Base-by-base conservation (phyloP, 2,329 filamentous ascomycete species). In the Arthrobotrys musiformis region DNA sequence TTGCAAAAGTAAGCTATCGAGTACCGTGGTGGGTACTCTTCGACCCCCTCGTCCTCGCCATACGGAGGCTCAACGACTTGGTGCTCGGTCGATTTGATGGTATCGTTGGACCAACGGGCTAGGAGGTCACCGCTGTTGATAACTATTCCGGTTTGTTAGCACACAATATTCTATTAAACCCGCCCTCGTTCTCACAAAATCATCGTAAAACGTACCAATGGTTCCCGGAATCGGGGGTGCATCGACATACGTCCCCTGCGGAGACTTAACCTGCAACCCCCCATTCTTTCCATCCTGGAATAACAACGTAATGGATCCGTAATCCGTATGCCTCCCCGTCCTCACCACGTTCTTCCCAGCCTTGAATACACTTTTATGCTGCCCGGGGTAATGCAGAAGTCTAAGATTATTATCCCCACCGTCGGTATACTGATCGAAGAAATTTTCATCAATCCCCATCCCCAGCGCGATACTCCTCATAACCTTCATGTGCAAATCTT, bases 1-100 rank as follows among this genome's bases (percentile, higher is more conserved):
- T 96, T 94, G 86, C 93, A 96, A 82, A 97, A 96, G 84, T 96
- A 97, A 80, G 93, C 94, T 82, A 97, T 91, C 81, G 91, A 94
- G 82, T 97, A 97, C 42, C 92, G 86, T 0, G 93, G 86, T 0
- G 93, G 93, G 83, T 96, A 91, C 17, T 81, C 80, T 24, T 84
- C 83, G 42, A 86, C 84, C 13, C 86, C 87, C 15, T 86, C 85
- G 15, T 86, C 87, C 15, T 86, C 85, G 0, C 84, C 82, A 9
- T 82, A 82, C 0, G 92, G 92, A 1, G 94, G 94, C 84, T 97
- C 92, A 4, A 97, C 92, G 0, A 97, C 94, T 9, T 93, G 89
- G 83, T 97, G 94, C 76, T 93, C 89, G 2, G 94, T 97, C 82
- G 92, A 94, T 85, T 92, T 93, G 84, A 97, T 97, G 3, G 89